Evolutionary conservation across 331 rosid genomes (phyloP).

Genomic region (Pyrus hybrid): DNA sequence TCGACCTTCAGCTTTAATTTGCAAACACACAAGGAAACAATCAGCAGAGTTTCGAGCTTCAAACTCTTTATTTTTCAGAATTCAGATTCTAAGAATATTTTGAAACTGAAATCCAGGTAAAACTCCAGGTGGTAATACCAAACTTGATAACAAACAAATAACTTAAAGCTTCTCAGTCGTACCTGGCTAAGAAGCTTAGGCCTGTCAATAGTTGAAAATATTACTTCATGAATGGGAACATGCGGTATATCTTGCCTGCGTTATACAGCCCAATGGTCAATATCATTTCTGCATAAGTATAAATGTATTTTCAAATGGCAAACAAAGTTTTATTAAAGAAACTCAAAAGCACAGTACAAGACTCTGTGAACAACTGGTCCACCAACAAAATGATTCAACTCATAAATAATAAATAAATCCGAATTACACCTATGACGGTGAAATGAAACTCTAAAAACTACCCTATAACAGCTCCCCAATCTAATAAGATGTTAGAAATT

Average conservation of each 20-base stretch:
- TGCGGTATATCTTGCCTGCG: constrained; percentile 61
- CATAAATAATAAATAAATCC: background rate
- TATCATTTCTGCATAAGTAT: background rate
- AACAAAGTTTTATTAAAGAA: background rate
- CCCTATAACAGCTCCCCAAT: background rate
- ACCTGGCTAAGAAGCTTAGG: constrained; percentile 99
- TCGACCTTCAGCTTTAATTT: too few relatives aligned
- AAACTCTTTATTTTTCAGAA: background rate
- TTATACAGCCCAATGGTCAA: constrained; percentile 19
- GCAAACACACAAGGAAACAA: too few relatives aligned
- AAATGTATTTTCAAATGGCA: background rate
- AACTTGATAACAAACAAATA: background rate
- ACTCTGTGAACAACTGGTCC: background rate
- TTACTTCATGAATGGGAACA: constrained; percentile 67
- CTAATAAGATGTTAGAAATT: background rate
- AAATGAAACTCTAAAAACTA: background rate
- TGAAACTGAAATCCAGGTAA: background rate
- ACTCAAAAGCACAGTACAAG: background rate
- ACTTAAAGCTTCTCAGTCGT: constrained; percentile 3
- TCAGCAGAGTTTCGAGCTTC: background rate
- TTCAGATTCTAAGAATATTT: background rate
- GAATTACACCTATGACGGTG: background rate
- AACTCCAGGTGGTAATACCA: background rate
- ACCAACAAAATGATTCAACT: background rate
- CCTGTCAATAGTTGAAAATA: constrained; percentile 85